Evolutionary conservation across 2,329 filamentous ascomycete species (phyloP).

Genomic region (Fusarium aywerte): DNA sequence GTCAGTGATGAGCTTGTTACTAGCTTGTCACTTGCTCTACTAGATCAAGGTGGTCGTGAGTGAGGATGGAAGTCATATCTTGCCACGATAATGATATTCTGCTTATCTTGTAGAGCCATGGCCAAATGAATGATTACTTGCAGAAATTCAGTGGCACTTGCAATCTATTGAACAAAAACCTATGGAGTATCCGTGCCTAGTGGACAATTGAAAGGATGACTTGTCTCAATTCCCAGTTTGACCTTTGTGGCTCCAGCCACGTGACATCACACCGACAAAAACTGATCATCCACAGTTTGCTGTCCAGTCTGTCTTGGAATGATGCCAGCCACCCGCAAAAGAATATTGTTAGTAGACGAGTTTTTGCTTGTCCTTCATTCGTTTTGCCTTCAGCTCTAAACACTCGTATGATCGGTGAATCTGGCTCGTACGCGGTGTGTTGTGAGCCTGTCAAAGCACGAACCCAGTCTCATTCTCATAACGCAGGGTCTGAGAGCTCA

Average conservation of each 20-base stretch:
- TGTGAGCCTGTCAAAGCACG: constrained; percentile 1
- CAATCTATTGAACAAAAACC: background rate
- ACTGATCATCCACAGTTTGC: constrained; percentile 26
- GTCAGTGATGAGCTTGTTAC: background rate
- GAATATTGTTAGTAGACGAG: constrained; percentile 15
- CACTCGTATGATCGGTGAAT: constrained; percentile 38
- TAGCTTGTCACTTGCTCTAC: background rate
- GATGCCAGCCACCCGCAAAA: constrained; percentile 35
- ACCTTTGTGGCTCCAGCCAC: constrained; percentile 32
- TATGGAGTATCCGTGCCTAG: background rate
- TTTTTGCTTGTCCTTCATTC: constrained; percentile 24
- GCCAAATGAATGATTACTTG: constrained; percentile 7
- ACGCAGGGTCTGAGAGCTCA: constrained; percentile 34
- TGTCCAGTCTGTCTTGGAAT: constrained; percentile 7
- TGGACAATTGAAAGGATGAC: background rate
- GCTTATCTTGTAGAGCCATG: background rate
- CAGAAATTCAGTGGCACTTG: constrained; percentile 4
- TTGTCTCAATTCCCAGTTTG: constrained; percentile 22
- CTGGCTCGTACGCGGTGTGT: constrained; percentile 29
- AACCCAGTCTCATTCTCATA: constrained; percentile 6
- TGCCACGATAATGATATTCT: constrained; percentile 21
- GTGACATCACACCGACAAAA: constrained; percentile 47
- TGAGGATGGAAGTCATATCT: background rate
- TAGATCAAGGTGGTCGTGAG: background rate
- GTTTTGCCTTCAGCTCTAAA: background rate